Conservation (phyloP, 495 filamentous ascomycete genomes). For the Parachaetomium inaequale region DNA sequence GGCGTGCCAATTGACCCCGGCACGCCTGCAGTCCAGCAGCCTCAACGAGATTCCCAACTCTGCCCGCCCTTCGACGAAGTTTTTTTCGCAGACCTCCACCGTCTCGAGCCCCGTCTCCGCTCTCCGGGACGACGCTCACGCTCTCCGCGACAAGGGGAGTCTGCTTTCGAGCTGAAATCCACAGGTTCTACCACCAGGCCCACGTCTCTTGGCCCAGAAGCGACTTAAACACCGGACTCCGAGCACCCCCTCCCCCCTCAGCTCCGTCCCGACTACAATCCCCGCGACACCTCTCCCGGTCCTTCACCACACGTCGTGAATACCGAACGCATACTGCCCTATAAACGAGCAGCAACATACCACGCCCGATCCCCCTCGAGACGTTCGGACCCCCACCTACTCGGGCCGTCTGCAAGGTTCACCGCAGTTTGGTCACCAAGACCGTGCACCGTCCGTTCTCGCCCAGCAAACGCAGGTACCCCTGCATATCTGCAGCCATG, state of each 20-base stretch:
- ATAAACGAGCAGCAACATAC: conserved; percentile 8
- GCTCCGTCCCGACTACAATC: not conserved
- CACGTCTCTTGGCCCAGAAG: conserved; percentile 18
- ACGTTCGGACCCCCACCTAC: not conserved
- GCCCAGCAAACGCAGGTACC: conserved; percentile 16
- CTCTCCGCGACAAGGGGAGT: conserved; percentile 25
- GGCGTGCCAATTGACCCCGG: conserved; percentile 47
- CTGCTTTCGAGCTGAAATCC: conserved; percentile 33
- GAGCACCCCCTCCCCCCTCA: conserved; percentile 8
- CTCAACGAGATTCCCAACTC: conserved; percentile 70
- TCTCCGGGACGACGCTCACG: conserved; percentile 16
- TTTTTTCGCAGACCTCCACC: conserved; percentile 51
- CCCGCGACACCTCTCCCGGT: not conserved
- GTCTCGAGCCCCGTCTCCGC: conserved; percentile 36
- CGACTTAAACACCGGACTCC: conserved; percentile 1
- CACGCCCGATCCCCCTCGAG: not conserved
- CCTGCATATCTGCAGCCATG: conserved; percentile 39
- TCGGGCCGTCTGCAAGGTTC: conserved; percentile 22
- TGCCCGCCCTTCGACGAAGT: conserved; percentile 73
- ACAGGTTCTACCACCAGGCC: conserved; percentile 25
- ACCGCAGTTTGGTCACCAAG: conserved; percentile 37
- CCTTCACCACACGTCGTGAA: not conserved
- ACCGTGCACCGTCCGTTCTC: conserved; percentile 12
- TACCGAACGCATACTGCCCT: not conserved
- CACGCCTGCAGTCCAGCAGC: conserved; percentile 73